Evolutionary conservation across 2,329 filamentous ascomycete species (phyloP).

Genomic region (Pestalotiopsis sp.): DNA sequence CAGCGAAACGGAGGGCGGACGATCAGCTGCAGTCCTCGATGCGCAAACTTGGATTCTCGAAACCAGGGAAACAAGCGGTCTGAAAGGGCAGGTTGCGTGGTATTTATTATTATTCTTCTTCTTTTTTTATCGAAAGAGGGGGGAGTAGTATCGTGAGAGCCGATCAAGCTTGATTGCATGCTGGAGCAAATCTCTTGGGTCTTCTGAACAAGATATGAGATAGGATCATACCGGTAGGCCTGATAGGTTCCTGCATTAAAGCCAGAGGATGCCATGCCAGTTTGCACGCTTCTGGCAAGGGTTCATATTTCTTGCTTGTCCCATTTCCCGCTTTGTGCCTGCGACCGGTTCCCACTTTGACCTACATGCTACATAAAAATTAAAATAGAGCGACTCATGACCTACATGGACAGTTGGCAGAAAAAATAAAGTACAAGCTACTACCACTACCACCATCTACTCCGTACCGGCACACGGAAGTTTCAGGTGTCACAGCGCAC

Average conservation of each 20-base stretch:
- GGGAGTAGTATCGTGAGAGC: not conserved
- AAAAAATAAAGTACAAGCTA: not conserved
- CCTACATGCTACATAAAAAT: not conserved
- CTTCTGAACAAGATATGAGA: too few species aligned
- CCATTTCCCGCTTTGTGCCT: not conserved
- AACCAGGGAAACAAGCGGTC: slow-evolving; percentile 3
- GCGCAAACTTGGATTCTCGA: not conserved
- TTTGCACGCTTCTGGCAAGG: not conserved
- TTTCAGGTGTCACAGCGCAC: slow-evolving; percentile 3
- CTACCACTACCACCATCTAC: not conserved
- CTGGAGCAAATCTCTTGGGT: not conserved
- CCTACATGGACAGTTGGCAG: slow-evolving; percentile 1
- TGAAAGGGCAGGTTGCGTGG: not conserved
- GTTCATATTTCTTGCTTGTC: not conserved
- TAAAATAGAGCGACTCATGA: not conserved
- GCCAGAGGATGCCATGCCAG: not conserved
- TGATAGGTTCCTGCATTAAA: slow-evolving; percentile 6
- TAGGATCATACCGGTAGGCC: too few species aligned
- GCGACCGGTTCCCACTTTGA: not conserved
- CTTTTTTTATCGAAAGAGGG: not conserved
- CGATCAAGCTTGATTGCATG: not conserved
- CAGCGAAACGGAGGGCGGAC: not conserved
- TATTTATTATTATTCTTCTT: not conserved
- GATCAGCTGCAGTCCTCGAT: slow-evolving; percentile 6
- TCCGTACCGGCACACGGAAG: not conserved